A percentile compares a stretch with the other conserved stretches of the same genome.
phyloP scores from a whole-genome alignment of 1,284 basidiomycete genomes.

The Exsudoporus floridanus region DNA sequence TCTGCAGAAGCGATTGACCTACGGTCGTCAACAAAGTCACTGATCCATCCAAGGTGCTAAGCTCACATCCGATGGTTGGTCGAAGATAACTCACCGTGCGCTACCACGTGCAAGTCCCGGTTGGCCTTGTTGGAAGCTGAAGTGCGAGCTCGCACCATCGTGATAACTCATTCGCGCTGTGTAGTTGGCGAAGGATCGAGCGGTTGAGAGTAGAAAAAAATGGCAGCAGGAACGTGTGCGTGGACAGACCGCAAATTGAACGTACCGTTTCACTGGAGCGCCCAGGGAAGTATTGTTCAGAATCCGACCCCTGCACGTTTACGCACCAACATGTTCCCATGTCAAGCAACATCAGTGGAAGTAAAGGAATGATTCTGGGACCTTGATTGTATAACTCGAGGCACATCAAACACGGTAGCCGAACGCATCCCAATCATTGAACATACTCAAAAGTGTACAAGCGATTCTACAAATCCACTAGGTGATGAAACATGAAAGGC shows the following conservation, averaged over 20 bases:
- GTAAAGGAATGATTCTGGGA: too few species aligned
- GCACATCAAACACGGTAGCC: not conserved
- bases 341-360: not conserved
- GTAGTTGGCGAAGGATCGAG: not conserved
- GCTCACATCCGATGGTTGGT: not conserved
- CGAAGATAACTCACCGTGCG: constrained; percentile 5
- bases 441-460: constrained; percentile 13
- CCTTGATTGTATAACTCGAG: too few species aligned
- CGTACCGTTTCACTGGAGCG: not conserved
- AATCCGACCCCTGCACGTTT: not conserved
- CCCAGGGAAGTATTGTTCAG: not conserved
- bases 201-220: not conserved
- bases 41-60: constrained; percentile 1
- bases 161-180: constrained; percentile 12
- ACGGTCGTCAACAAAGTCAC: constrained; percentile 3
- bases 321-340: not conserved
- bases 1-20: constrained; percentile 3
- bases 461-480: constrained; percentile 21
- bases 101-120: not conserved
- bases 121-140: not conserved
- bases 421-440: not conserved
- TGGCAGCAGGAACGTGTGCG: not conserved
- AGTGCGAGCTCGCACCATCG: not conserved
- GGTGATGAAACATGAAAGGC: not conserved
- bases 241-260: not conserved